These are phyloP conservation scores for Coemansia sp. DNA, from an alignment of 192 early-diverging fungal species.

Conservation along the genomic window DNA sequence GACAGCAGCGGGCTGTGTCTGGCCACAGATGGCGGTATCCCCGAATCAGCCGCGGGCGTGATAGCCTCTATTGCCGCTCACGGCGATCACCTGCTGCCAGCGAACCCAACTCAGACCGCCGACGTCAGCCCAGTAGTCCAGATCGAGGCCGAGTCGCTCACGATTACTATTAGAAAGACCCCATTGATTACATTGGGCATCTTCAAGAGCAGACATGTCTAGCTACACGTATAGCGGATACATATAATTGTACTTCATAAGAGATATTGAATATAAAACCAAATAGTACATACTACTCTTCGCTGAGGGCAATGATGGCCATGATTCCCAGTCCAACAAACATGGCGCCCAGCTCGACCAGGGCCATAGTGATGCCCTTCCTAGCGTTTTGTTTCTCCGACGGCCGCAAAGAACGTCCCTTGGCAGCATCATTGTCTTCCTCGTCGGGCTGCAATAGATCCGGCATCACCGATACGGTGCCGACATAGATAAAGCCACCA, in stretches of 20 bases:
- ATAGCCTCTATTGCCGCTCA: slow-evolving; percentile 37
- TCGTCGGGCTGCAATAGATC: slow-evolving; percentile 71
- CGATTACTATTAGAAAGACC: slow-evolving; percentile 27
- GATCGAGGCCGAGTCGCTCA: slow-evolving; percentile 39
- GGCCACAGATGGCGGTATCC: slow-evolving; percentile 25
- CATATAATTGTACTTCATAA: background rate
- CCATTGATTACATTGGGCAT: slow-evolving; percentile 32
- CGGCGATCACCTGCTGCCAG: slow-evolving; percentile 19
- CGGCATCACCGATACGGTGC: slow-evolving; percentile 81
- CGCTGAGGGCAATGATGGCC: slow-evolving; percentile 73
- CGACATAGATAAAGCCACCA: slow-evolving; percentile 85
- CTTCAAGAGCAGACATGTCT: slow-evolving; percentile 9
- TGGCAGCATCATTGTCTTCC: slow-evolving; percentile 35
- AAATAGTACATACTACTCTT: slow-evolving; percentile 38
- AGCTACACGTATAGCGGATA: background rate
- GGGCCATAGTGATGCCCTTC: slow-evolving; percentile 37
- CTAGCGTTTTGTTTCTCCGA: slow-evolving; percentile 11
- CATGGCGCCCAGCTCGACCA: slow-evolving; percentile 69
- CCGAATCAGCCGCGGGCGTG: slow-evolving; percentile 44
- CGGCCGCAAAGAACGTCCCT: slow-evolving; percentile 10
- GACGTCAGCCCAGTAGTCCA: slow-evolving; percentile 28
- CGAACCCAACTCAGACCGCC: background rate
- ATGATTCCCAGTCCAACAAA: slow-evolving; percentile 74
- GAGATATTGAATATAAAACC: background rate
- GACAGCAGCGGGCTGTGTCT: slow-evolving; percentile 50